A percentile compares a stretch with the other conserved stretches of the same genome.
These are phyloP conservation scores for Anisodus tanguticus DNA, from an alignment of 257 asterid species.

Conservation along the genomic window DNA sequence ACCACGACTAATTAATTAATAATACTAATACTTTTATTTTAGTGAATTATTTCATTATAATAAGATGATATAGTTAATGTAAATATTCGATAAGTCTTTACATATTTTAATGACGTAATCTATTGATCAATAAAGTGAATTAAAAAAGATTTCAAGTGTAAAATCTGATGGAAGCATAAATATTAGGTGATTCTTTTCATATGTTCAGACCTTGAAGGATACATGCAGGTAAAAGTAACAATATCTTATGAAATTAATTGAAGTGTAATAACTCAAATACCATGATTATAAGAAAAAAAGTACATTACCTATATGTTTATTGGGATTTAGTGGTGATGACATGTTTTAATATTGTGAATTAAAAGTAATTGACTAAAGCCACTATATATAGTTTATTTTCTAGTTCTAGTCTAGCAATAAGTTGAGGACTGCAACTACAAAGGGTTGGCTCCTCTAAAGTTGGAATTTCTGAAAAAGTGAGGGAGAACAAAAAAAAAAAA, in stretches of 20 bases:
- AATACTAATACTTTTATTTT: too few relatives aligned
- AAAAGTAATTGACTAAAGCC: background rate
- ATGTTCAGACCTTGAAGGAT: too few relatives aligned
- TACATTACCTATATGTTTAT: background rate
- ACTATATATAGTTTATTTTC: background rate
- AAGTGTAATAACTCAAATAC: background rate
- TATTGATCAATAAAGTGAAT: too few relatives aligned
- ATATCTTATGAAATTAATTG: background rate
- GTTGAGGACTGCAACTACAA: constrained; percentile 24
- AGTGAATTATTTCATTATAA: too few relatives aligned
- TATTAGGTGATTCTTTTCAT: too few relatives aligned
- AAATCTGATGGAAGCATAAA: too few relatives aligned
- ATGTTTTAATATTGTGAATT: background rate
- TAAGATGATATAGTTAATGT: too few relatives aligned
- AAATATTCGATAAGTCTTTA: too few relatives aligned
- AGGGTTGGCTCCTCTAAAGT: background rate
- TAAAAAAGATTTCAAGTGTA: too few relatives aligned
- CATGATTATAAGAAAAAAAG: background rate
- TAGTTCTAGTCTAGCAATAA: background rate
- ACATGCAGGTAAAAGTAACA: too few relatives aligned
- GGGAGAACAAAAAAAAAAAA: background rate
- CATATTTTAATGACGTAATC: too few relatives aligned
- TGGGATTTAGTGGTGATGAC: constrained; percentile 7
- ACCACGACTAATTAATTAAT: too few relatives aligned
- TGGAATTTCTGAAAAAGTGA: background rate